phyloP scores from a whole-genome alignment of 2,329 filamentous ascomycete species.

The Tolypocladium endophyticum region DNA sequence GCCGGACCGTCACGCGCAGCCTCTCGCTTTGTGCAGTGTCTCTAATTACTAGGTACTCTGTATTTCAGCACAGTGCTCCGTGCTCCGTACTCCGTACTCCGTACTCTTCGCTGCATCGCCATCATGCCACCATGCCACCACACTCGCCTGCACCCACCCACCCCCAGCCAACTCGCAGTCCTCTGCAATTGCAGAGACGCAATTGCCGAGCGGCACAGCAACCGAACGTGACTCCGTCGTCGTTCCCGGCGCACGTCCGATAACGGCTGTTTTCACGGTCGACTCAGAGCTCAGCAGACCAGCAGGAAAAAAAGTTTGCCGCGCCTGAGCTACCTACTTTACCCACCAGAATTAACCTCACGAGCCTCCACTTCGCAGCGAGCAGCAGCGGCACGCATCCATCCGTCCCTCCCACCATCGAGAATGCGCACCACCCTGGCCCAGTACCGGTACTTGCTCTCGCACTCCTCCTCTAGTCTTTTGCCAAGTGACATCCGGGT shows the following conservation, averaged over 20 bases:
- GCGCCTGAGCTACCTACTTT: background rate
- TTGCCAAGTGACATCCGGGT: background rate
- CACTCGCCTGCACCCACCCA: background rate
- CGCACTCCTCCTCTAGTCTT: background rate
- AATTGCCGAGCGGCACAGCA: background rate
- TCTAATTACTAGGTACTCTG: no score
- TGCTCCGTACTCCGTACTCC: no score
- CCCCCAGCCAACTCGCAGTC: background rate
- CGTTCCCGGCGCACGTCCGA: background rate
- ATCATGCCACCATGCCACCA: background rate
- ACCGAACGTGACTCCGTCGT: background rate
- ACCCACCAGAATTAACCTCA: background rate
- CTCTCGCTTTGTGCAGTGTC: background rate
- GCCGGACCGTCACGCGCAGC: background rate
- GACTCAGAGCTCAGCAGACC: background rate
- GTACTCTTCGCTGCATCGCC: background rate
- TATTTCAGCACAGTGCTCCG: no score
- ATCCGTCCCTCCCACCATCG: background rate
- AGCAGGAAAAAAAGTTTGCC: background rate
- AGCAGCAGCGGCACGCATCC: background rate
- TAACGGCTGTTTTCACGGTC: background rate
- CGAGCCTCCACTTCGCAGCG: background rate
- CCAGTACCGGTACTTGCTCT: constrained; percentile 1
- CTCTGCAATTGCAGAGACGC: background rate
- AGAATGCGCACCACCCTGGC: background rate